Base-by-base conservation (phyloP, 805 yeast species). In the Lachancea cidri region DNA sequence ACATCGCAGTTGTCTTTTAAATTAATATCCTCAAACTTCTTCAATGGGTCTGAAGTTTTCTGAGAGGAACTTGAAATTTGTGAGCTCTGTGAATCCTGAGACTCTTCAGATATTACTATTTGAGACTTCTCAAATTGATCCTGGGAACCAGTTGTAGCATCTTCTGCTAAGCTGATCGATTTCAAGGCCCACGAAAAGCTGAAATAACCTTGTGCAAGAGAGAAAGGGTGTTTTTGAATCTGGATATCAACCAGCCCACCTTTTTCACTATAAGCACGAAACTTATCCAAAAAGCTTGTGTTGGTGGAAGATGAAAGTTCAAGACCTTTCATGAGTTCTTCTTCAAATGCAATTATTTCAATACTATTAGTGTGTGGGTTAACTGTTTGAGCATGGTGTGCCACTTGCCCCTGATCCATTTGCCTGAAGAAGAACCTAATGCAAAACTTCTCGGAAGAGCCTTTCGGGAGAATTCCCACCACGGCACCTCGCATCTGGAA, bases 141-240 rank as follows among this genome's bases (percentile, higher is more conserved):
- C n/a, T n/a, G n/a, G n/a, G n/a, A n/a, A n/a, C n/a, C n/a, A n/a
- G n/a, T n/a, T n/a, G n/a, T n/a, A n/a, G n/a, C n/a, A n/a, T 22
- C 27, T 7, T 22, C 27, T 22, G 11, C 11, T 11, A 22, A 11
- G 27, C 9, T 22, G 11, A 39, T 9, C 6, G 38, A 34, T 8
- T 33, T n/a, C 18, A 39, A 22, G 9, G 43, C 17, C 29, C 36
- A 31, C 16, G 38, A 16, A n/a, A 39, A 39, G 4, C 38, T 39
- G 35, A 39, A 39, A 22, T 35, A 33, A 11, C 35, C 35, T 13
- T 29, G 30, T 29, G 29, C 30, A 13, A 39, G 18, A 5, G 29
- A n/a, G 4, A 35, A n/a, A 13, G 43, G 35, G 2, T 17, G 20
- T n/a, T 39, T 39, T 19, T 20, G 29, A 13, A 30, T 38, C 14